These are phyloP conservation scores for Penicillium sp. DNA, from an alignment of 2,329 filamentous ascomycete species.

Conservation along the genomic window DNA sequence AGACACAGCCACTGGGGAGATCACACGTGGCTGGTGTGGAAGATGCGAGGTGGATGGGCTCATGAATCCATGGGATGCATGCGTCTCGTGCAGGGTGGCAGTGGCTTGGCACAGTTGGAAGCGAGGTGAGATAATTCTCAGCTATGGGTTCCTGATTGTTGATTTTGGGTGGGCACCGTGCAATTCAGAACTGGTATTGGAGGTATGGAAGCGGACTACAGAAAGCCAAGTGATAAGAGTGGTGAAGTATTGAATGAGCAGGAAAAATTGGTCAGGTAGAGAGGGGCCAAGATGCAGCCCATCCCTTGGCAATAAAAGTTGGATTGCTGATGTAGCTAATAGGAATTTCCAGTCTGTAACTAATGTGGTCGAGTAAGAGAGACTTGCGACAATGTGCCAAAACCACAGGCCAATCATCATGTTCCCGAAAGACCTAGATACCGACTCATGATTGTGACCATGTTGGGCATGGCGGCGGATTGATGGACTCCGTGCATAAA, in stretches of 20 bases:
- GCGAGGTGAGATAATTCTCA: background rate
- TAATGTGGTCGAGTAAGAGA: background rate
- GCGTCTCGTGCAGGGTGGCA: background rate
- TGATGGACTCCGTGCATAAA: background rate
- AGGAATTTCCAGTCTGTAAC: slow-evolving; percentile 3
- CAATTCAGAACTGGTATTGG: background rate
- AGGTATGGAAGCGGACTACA: background rate
- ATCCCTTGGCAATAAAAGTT: background rate
- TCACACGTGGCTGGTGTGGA: slow-evolving; percentile 27
- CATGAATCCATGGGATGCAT: background rate
- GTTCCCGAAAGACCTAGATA: background rate
- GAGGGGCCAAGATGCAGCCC: background rate
- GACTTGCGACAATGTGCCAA: background rate
- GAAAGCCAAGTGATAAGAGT: background rate
- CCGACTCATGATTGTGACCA: background rate
- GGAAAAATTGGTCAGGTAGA: background rate
- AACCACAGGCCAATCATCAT: background rate
- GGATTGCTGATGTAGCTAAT: background rate
- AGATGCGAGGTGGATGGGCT: background rate
- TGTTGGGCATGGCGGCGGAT: background rate
- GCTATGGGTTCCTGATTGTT: background rate
- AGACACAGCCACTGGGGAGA: slow-evolving; percentile 26
- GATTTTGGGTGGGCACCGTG: background rate
- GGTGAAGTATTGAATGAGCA: background rate
- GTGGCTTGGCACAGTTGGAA: background rate